Evolutionary conservation across 176 grass and related monocot genomes (phyloP).

Genomic region (Canna indica): DNA sequence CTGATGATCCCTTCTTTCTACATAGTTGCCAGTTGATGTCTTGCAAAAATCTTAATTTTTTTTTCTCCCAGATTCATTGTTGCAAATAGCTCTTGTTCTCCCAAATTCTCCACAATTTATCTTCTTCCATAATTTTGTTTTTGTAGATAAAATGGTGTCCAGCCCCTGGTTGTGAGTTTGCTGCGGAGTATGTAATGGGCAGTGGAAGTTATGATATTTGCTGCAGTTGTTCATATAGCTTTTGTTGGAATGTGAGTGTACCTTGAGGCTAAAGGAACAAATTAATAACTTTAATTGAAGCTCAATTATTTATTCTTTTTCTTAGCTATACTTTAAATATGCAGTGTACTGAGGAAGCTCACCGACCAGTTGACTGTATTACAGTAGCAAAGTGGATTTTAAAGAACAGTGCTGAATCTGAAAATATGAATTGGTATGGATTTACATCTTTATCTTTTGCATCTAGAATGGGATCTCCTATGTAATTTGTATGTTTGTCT

Average conservation of each 20-base stretch:
- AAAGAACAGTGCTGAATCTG: conserved; percentile 95
- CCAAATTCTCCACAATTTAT: too few relatives aligned
- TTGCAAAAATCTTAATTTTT: background rate
- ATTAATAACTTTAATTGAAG: background rate
- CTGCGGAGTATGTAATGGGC: conserved; percentile 59
- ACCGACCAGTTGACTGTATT: conserved; percentile 73
- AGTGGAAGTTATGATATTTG: conserved; percentile 58
- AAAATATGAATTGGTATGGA: conserved; percentile 92
- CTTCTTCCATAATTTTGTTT: background rate
- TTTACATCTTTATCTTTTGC: too few relatives aligned
- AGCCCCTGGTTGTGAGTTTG: conserved; percentile 75
- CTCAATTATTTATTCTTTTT: background rate
- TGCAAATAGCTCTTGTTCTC: background rate
- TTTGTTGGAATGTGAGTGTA: conserved; percentile 95
- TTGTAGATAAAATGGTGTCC: conserved; percentile 88
- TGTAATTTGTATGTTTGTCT: too few relatives aligned
- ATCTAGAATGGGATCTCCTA: too few relatives aligned
- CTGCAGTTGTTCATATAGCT: conserved; percentile 56
- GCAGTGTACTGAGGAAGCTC: conserved; percentile 92
- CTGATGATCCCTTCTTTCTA: background rate
- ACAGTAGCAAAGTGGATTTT: conserved; percentile 80
- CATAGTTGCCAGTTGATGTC: background rate
- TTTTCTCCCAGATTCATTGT: background rate
- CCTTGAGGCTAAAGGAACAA: background rate
- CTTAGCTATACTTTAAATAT: conserved; percentile 20